Base-by-base conservation (phyloP, 2,329 filamentous ascomycete genomes). In the Lasiodiplodia hormozganensis region DNA sequence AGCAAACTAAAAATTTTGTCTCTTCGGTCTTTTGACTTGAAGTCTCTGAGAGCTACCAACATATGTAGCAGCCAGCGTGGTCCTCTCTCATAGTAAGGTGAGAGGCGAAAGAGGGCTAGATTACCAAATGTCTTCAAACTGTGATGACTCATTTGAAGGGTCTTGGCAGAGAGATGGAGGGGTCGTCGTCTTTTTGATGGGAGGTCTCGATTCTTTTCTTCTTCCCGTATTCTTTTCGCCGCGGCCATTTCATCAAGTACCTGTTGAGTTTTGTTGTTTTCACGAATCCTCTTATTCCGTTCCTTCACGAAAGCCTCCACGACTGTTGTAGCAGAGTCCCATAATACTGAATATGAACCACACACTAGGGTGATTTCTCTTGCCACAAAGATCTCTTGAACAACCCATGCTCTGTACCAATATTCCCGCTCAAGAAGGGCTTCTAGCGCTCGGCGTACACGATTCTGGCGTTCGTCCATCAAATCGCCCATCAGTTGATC, bases 1-100 rank as follows among this genome's bases (percentile, higher is more conserved):
- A 62, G 14, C 2, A 62, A 10, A 3, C 57, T n/a, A 5, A 62
- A 62, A 4, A 43, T 47, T 25, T 62, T 62, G 57, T 62, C 57
- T 1, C 28, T 25, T 25, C 4, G 34, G 10, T 28, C n/a, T 8
- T 36, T 43, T n/a, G 57, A 62, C n/a, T 62, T 47, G 36, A 62
- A 62, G 7, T 18, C 21, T 4, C 57, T 38, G 8, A 62, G 57
- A 2, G 11, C 1, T 6, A 28, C 6, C 1, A 62, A 12, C n/a
- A 47, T 3, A 5, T 12, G n/a, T 2, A 47, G 4, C 2, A 62
- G 6, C 38, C 57, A 62, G 3, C 3, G 28, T 2, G 53, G 53
- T 1, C 53, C 53, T 16, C 21, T 34, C 18, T 10, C 21, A 1
- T 10, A 11, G 2, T 14, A 0, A 0, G 21, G 4, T 2, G 36